Conservation (phyloP, 345 rosid species). For the Sisymbrium irio region DNA sequence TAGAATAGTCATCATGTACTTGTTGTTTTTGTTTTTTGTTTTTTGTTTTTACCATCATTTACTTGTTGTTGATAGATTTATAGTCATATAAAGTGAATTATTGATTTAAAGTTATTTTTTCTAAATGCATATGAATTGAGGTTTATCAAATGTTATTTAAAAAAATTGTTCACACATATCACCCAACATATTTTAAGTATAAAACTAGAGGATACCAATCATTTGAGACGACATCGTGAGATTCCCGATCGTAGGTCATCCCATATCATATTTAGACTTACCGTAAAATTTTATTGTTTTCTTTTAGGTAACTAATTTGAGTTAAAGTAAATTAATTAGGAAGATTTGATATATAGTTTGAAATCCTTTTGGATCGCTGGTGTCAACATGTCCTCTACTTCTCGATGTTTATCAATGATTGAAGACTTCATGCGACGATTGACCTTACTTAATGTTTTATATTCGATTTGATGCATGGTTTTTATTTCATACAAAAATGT, state of each 20-base stretch:
- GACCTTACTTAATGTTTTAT: background rate
- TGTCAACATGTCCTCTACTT: slow-evolving; percentile 8
- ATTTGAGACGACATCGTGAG: background rate
- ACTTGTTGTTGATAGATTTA: no score
- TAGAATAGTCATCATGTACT: no score
- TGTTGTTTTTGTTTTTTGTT: no score
- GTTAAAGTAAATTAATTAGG: background rate
- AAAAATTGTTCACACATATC: background rate
- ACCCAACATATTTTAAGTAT: background rate
- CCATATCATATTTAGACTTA: no score
- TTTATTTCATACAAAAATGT: background rate
- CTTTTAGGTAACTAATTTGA: no score
- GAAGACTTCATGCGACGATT: slow-evolving; percentile 2
- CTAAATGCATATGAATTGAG: background rate
- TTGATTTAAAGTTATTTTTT: background rate
- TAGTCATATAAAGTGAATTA: no score
- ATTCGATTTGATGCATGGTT: background rate
- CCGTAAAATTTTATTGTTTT: no score
- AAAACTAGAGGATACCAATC: background rate
- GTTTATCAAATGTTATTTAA: background rate
- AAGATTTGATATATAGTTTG: background rate
- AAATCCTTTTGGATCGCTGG: background rate
- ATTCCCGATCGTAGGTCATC: background rate
- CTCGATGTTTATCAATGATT: background rate
- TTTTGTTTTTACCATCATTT: no score